Percentiles rank a stretch among this genome's conserved stretches.
Conservation (phyloP, 345 rosid species). For the Arabidopsis suecica region DNA sequence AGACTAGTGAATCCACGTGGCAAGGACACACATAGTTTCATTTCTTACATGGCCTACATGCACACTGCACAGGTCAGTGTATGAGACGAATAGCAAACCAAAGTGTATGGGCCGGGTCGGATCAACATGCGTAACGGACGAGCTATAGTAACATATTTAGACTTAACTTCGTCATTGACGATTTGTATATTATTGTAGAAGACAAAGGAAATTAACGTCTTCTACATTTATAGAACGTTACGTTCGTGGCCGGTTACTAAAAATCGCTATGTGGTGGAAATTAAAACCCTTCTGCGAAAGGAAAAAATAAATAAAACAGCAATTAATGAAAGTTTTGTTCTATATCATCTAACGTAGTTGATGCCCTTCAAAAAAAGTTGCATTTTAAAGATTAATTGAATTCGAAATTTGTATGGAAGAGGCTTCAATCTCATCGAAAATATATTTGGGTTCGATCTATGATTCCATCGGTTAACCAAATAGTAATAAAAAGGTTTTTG, state of each 20-base stretch:
- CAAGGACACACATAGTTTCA: neutral
- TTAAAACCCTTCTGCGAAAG: conserved; percentile 6
- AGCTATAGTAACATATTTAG: neutral
- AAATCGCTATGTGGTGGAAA: conserved; percentile 18
- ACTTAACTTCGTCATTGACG: conserved; percentile 7
- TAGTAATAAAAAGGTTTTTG: too few species aligned
- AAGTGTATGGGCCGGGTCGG: conserved; percentile 10
- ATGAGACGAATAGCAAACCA: conserved; percentile 22
- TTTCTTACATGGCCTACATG: conserved; percentile 40
- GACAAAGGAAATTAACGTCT: neutral
- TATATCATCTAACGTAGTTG: neutral
- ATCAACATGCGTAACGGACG: neutral
- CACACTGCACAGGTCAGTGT: conserved; percentile 39
- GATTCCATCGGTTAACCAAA: neutral
- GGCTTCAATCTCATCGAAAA: neutral
- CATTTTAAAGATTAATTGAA: neutral
- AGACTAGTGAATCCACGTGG: conserved; percentile 31
- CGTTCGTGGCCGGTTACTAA: conserved; percentile 9
- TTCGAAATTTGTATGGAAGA: neutral
- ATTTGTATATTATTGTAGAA: neutral
- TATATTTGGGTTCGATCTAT: neutral
- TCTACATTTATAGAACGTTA: neutral
- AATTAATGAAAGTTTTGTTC: neutral
- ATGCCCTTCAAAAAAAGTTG: neutral
- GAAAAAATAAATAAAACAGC: neutral